Evolutionary conservation across 2,329 filamentous ascomycete species (phyloP), one percentile per base, ranked within the genome.

Genomic region (Fusarium nematophilum): DNA sequence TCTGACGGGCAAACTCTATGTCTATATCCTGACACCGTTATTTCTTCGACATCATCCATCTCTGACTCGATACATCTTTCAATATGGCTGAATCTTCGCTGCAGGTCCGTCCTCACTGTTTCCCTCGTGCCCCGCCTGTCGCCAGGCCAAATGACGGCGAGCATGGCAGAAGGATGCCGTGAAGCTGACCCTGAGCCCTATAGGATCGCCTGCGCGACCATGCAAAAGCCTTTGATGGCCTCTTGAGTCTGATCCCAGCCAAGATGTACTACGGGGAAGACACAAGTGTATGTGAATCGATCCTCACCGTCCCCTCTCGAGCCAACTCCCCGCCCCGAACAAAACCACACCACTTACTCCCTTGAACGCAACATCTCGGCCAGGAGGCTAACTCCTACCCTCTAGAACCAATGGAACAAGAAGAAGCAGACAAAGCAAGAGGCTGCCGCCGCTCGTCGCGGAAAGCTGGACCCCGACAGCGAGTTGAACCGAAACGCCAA

Each of bases 381-480:
- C 21, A 39, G n/a, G 29, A 52, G 43, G 42, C 66, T 71, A 61
- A 70, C 39, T 29, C 8, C 33, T 27, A 27, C 38, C 48, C 44
- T 65, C 59, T 71, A 96, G 92, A 90, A 95, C 70, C 92, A 97
- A 88, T 96, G 93, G 92, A 74, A 88, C 75, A 90, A 90, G 72
- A 96, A 95, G 79, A 98, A 98, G 81, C 93, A 98, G 79, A 94
- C 92, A 44, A 97, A 96, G 74, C 90, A 92, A 75, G 86, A 97
- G 76, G 91, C 91, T 56, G 86, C 87, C 59, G 88, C 90, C 65
- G 91, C 92, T 51, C 93, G 93, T 78, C 86, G 89, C 72, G 92
- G 90, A 57, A 98, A 97, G 79, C 84, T 98, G 33, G 92, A 98
- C 70, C 93, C 95, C 21, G 92, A 94, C 65, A 93, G 92, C 71